These are phyloP conservation scores for Pezicula rhizophila DNA, from an alignment of 2,329 filamentous ascomycete genomes.

Conservation along the genomic window DNA sequence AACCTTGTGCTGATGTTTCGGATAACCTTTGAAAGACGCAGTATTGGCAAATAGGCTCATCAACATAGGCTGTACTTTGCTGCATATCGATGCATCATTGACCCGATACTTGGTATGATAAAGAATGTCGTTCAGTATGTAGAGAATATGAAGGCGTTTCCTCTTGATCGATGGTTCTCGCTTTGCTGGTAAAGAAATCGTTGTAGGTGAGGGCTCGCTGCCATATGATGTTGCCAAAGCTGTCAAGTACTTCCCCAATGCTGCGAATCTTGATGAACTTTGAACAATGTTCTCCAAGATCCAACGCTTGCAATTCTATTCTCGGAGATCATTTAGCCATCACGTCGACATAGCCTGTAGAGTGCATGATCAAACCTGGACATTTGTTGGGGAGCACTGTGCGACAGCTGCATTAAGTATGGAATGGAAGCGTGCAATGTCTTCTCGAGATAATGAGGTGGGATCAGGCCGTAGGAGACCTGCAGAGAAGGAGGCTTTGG, in stretches of 20 bases:
- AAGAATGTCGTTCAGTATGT: conserved; percentile 72
- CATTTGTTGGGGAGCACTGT: conserved; percentile 72
- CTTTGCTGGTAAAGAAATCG: conserved; percentile 27
- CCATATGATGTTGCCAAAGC: conserved; percentile 58
- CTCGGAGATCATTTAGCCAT: conserved; percentile 32
- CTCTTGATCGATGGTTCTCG: conserved; percentile 54
- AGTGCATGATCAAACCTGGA: conserved; percentile 66
- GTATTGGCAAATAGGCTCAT: conserved; percentile 55
- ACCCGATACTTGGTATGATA: conserved; percentile 57
- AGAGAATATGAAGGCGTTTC: conserved; percentile 69
- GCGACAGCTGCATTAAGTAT: conserved; percentile 58
- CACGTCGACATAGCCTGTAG: conserved; percentile 23
- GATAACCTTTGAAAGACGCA: conserved; percentile 50
- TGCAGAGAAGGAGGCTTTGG: conserved; percentile 72
- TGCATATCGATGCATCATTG: conserved; percentile 44
- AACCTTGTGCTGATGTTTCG: conserved; percentile 62
- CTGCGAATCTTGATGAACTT: conserved; percentile 58
- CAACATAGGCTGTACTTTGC: conserved; percentile 52
- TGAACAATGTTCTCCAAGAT: conserved; percentile 65
- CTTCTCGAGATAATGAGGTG: conserved; percentile 58
- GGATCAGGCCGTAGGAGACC: conserved; percentile 70
- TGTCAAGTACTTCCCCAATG: conserved; percentile 70
- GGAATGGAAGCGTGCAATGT: conserved; percentile 63
- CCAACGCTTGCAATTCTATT: conserved; percentile 84
- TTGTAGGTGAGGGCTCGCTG: conserved; percentile 19